Evolutionary conservation across 179 eudicot species (phyloP).

Genomic region (Silene vulgaris): DNA sequence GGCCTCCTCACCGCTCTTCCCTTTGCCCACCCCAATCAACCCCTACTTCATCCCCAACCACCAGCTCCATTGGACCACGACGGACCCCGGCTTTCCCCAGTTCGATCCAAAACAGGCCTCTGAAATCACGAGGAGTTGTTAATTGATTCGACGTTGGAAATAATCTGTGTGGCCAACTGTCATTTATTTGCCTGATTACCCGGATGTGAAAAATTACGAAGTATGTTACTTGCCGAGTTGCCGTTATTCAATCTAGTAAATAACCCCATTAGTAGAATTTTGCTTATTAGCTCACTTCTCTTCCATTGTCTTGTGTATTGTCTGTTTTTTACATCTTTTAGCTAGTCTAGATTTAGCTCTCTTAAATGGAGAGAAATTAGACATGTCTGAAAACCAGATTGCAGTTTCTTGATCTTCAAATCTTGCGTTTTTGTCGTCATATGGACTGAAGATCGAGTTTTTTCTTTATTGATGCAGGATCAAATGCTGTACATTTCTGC

Average conservation of each 20-base stretch:
- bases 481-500: constrained; percentile 33
- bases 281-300: neutral
- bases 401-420: neutral
- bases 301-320: neutral
- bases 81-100: too few species aligned
- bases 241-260: too few species aligned
- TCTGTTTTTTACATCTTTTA: neutral
- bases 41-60: too few species aligned
- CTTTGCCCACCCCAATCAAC: too few species aligned
- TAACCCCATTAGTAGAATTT: too few species aligned
- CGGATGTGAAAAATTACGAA: too few species aligned
- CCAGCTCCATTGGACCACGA: too few species aligned
- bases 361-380: neutral
- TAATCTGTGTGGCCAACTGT: neutral
- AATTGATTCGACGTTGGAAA: neutral
- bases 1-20: too few species aligned
- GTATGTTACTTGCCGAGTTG: neutral
- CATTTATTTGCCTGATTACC: neutral
- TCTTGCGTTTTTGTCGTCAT: neutral
- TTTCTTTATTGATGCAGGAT: constrained; percentile 27
- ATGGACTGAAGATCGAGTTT: neutral
- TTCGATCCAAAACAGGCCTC: neutral
- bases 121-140: neutral
- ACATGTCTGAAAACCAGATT: neutral
- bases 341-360: neutral